Evolutionary conservation across 495 filamentous ascomycete genomes (phyloP).

Genomic region (Bathelium albidoporum): DNA sequence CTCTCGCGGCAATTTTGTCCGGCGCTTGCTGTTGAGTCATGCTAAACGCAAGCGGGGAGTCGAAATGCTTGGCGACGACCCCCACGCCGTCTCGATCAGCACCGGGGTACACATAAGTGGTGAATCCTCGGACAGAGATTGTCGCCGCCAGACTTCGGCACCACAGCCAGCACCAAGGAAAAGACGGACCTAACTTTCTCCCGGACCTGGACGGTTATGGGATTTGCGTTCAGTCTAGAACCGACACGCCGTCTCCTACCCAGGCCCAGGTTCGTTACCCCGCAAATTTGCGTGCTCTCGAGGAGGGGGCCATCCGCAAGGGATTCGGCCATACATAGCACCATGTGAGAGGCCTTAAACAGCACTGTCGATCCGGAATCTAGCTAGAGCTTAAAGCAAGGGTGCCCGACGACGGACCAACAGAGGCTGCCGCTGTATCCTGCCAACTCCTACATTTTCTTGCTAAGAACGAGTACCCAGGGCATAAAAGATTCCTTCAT

Average conservation of each 20-base stretch:
- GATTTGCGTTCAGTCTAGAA: background rate
- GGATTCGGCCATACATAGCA: background rate
- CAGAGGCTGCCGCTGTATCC: background rate
- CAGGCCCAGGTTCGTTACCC: background rate
- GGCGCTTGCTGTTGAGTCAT: too few relatives aligned
- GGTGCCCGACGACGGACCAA: background rate
- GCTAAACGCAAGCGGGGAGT: too few relatives aligned
- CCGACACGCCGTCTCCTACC: background rate
- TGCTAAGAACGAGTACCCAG: background rate
- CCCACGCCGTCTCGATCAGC: constrained; percentile 3
- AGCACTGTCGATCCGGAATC: background rate
- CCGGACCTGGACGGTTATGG: background rate
- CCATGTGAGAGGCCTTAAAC: background rate
- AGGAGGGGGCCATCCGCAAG: background rate
- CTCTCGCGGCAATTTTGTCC: too few relatives aligned
- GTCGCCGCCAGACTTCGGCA: background rate
- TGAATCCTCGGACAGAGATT: background rate
- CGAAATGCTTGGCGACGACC: background rate
- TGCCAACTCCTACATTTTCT: background rate
- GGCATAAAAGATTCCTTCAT: background rate
- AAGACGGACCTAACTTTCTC: background rate
- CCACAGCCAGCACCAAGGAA: background rate
- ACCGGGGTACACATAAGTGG: background rate
- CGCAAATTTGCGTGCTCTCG: background rate
- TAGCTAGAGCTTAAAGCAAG: background rate